Evolutionary conservation across 2,329 filamentous ascomycete genomes (phyloP).

Genomic region (Trichoderma sp.): DNA sequence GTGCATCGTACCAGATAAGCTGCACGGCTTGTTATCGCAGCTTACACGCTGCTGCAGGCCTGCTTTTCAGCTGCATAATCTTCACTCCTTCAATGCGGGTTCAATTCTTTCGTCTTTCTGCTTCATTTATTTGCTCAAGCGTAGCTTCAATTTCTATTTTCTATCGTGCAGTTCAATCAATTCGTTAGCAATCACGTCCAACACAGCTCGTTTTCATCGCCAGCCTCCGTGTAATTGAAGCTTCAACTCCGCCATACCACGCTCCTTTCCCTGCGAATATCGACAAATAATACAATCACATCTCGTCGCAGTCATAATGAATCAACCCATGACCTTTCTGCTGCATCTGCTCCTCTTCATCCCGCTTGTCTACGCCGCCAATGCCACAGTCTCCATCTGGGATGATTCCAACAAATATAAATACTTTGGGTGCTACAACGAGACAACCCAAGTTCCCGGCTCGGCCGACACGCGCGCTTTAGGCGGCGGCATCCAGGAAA

Average conservation of each 20-base stretch:
- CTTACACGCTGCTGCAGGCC: background rate
- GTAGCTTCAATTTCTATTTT: background rate
- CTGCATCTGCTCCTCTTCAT: slow-evolving; percentile 16
- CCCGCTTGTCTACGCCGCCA: slow-evolving; percentile 22
- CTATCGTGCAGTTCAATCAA: background rate
- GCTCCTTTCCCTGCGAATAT: background rate
- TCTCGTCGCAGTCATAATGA: background rate
- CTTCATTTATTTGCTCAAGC: background rate
- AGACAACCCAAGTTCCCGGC: slow-evolving; percentile 46
- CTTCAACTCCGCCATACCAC: background rate
- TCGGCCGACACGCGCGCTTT: slow-evolving; percentile 48
- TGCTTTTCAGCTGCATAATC: slow-evolving; percentile 11
- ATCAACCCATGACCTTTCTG: background rate
- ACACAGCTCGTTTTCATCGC: background rate
- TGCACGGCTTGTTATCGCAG: slow-evolving; percentile 5
- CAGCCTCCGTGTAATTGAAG: background rate
- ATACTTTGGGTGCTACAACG: slow-evolving; percentile 59
- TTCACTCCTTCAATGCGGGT: background rate
- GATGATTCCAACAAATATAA: slow-evolving; percentile 30
- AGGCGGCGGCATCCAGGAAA: slow-evolving; percentile 39
- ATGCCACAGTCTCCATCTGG: slow-evolving; percentile 33
- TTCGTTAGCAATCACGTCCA: background rate
- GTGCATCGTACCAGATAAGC: slow-evolving; percentile 1
- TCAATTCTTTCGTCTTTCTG: background rate
- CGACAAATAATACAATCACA: background rate